These are phyloP conservation scores for Tolypocladium nubicola DNA, from an alignment of 2,329 filamentous ascomycete species.

Conservation along the genomic window DNA sequence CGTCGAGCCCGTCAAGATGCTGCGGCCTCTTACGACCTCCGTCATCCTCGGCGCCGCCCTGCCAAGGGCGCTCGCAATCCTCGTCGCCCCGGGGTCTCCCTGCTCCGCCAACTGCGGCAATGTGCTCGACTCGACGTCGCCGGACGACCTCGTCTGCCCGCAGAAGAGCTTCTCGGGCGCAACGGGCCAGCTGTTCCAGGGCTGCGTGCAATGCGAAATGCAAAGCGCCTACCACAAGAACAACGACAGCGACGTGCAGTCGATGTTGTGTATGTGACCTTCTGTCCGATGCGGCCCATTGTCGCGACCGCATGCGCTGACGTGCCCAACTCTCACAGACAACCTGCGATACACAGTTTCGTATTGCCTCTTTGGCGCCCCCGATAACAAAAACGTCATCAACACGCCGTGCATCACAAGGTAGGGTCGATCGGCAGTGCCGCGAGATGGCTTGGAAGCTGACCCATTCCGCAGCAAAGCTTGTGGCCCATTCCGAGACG, in stretches of 20 bases:
- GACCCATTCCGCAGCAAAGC: conserved; percentile 28
- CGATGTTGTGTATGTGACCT: conserved; percentile 41
- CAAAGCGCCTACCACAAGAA: conserved; percentile 34
- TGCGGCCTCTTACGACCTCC: too few relatives aligned
- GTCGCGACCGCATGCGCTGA: conserved; percentile 4
- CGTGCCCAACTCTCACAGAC: conserved; percentile 25
- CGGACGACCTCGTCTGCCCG: conserved; percentile 37
- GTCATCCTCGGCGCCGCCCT: too few relatives aligned
- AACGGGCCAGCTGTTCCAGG: conserved; percentile 37
- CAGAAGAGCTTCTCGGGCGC: conserved; percentile 27
- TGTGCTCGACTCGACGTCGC: conserved; percentile 32
- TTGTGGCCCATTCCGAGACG: conserved; percentile 36
- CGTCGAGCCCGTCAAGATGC: too few relatives aligned
- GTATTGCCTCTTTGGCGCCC: conserved; percentile 43
- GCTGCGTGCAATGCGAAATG: conserved; percentile 42
- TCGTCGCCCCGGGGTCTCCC: too few relatives aligned
- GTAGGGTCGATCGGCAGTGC: conserved; percentile 19
- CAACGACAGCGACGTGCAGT: conserved; percentile 41
- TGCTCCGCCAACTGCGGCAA: conserved; percentile 45
- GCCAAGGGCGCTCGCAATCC: too few relatives aligned
- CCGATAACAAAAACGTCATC: conserved; percentile 27
- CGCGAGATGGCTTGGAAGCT: not conserved
- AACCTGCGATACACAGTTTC: conserved; percentile 46
- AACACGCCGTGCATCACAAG: conserved; percentile 40
- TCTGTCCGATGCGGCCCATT: not conserved